Base-by-base conservation (phyloP, 805 yeast genomes). In the Metschnikowia cubensis region DNA sequence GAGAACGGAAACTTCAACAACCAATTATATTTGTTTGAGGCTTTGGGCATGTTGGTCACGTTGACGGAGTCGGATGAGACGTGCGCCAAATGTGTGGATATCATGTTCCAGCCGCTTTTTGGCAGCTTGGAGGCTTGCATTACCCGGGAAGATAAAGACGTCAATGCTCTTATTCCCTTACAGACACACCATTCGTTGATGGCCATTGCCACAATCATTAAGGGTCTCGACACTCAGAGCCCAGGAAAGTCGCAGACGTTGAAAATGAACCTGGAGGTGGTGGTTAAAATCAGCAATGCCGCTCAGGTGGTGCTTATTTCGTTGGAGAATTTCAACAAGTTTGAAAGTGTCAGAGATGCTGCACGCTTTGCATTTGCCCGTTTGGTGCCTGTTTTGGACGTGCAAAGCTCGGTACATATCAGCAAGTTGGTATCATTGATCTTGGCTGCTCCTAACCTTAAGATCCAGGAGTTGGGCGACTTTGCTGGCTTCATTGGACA, bases 401-500 rank as follows among this genome's bases (percentile, higher is more conserved):
- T 73, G 62, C 61, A 59, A 20, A 69, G 75, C 38, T 71, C 75
- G 49, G 61, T 62, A 7, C 74, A 80, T 42, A 74, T 88, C 65
- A 84, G 85, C 55, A 84, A 88, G 62, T 78, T 90, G 53, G 81
- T 94, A 51, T 80, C 88, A 2, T 56, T 73, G 29, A 75, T 84
- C 20, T 71, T 89, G 50, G 76, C 80, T 13, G 63, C 72, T 5
- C 81, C 79, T 35, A 78, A 83, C 57, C 72, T 85, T 58, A 80
- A 79, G 50, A 67, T 79, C 11, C 70, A 74, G 47, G 97, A 91
- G 64, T 71, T 92, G 63, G 77, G 79, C 35, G 96, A 90, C 61
- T 89, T 94, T 62, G 70, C 90, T 49, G 80, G 92, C 36, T 92
- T 94, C 65, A 70, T 94, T 53, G 91, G 96, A 4, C 98, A 94